phyloP scores from a whole-genome alignment of 2,329 filamentous ascomycete species.

The Apiospora arundinis region DNA sequence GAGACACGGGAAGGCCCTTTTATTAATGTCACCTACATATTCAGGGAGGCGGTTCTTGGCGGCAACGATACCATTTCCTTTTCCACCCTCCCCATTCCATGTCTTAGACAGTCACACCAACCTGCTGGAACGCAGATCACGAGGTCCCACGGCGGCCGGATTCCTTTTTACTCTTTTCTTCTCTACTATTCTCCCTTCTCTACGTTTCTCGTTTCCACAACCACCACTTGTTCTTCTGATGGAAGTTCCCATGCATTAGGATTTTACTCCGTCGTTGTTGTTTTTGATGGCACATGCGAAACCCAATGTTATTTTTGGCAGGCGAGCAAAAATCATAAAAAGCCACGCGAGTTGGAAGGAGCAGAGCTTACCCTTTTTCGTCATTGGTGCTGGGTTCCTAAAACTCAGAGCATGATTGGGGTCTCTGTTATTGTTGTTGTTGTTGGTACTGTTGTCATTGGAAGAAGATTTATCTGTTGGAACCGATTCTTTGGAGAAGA shows the following conservation, averaged over 20 bases:
- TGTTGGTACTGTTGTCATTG: background rate
- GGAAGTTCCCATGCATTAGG: background rate
- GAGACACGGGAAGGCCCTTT: background rate
- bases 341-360: conserved; percentile 31
- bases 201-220: background rate
- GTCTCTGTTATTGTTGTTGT: background rate
- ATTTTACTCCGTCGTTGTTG: conserved; percentile 1
- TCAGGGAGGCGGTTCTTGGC: conserved; percentile 11
- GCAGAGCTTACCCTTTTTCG: background rate
- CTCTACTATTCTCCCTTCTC: background rate
- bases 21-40: conserved; percentile 14
- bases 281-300: background rate
- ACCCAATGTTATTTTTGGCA: background rate
- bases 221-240: background rate
- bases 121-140: conserved; percentile 6
- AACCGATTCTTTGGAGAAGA: conserved; percentile 21
- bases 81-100: background rate
- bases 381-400: conserved; percentile 25
- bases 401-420: background rate
- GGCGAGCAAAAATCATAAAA: conserved; percentile 28
- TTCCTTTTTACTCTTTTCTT: conserved; percentile 9
- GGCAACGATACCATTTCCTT: conserved; percentile 18
- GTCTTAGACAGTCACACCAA: conserved; percentile 17
- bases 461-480: conserved; percentile 22
- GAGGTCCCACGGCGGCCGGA: background rate